These are phyloP conservation scores for Meyerozyma elateridarum DNA, from an alignment of 1,139 yeast species.

Conservation along the genomic window DNA sequence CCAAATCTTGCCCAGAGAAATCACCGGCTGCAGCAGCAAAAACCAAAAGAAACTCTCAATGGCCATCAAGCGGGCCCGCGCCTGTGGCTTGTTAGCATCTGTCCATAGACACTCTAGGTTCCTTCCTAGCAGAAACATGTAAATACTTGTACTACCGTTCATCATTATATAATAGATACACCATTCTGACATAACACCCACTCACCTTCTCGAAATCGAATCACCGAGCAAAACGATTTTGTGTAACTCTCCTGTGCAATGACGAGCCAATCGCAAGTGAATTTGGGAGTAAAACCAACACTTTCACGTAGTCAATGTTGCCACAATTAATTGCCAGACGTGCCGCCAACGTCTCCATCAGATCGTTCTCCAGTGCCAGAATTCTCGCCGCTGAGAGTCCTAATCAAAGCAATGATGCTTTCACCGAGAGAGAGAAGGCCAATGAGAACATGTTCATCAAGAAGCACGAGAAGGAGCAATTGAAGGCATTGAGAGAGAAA, in stretches of 20 bases:
- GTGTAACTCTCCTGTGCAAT: conserved; percentile 2
- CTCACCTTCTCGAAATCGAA: too few species aligned
- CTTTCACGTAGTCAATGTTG: too few species aligned
- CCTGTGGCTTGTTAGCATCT: conserved; percentile 60
- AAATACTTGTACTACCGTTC: conserved; percentile 9
- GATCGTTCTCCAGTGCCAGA: conserved; percentile 39
- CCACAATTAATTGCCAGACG: conserved; percentile 29
- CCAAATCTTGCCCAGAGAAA: conserved; percentile 58
- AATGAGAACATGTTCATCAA: conserved; percentile 41
- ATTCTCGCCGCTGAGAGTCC: conserved; percentile 23
- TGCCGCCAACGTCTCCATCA: conserved; percentile 23
- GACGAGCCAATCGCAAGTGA: background rate
- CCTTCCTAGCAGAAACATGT: conserved; percentile 39
- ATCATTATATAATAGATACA: too few species aligned
- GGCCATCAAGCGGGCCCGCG: conserved; percentile 67
- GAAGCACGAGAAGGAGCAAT: conserved; percentile 48
- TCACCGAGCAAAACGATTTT: too few species aligned
- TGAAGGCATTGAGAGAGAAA: conserved; percentile 42
- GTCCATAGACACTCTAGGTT: conserved; percentile 51
- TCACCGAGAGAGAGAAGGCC: conserved; percentile 43
- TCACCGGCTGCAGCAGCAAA: conserved; percentile 58
- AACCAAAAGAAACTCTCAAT: conserved; percentile 63
- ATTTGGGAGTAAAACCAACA: too few species aligned
- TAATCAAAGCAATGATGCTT: conserved; percentile 25
- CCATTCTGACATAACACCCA: too few species aligned